Percentiles rank a stretch among this genome's conserved stretches.
phyloP scores from a whole-genome alignment of 495 filamentous ascomycete genomes.

The Penicillium coffeae region DNA sequence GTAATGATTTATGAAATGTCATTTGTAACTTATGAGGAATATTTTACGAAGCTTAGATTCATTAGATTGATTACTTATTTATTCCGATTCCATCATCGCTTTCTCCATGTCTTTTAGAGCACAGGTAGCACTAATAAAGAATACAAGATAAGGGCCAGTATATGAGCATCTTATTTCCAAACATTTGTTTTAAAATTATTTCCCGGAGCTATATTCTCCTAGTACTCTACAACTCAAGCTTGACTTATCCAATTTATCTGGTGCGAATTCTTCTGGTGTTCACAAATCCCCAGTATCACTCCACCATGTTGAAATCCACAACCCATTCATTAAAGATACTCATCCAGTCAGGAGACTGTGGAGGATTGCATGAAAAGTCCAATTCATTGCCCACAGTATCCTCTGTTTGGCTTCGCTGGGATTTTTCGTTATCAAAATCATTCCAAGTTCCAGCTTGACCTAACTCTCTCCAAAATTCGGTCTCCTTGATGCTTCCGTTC shows the following conservation, averaged over 20 bases:
- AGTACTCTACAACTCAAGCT: no score
- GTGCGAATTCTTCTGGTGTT: no score
- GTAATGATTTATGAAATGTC: slow-evolving; percentile 11
- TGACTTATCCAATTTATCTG: no score
- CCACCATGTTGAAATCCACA: not conserved
- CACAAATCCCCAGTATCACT: not conserved
- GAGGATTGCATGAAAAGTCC: not conserved
- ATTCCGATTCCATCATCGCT: no score
- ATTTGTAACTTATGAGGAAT: not conserved
- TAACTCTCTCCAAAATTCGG: not conserved
- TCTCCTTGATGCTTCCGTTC: not conserved
- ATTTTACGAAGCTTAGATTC: not conserved
- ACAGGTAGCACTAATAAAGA: no score
- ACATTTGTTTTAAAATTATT: no score
- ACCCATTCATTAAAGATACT: not conserved
- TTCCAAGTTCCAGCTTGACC: not conserved
- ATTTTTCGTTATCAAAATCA: not conserved
- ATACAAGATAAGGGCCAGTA: no score
- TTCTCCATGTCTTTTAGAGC: no score
- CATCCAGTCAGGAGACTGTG: not conserved
- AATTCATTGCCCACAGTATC: not conserved
- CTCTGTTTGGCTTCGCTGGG: not conserved
- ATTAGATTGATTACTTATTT: not conserved
- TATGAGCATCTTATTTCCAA: no score
- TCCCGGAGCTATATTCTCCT: no score